Evolutionary conservation across 1,284 basidiomycete species (phyloP), one percentile per base, ranked within the genome.

Genomic region (Sporisorium iseilematis-ciliati): DNA sequence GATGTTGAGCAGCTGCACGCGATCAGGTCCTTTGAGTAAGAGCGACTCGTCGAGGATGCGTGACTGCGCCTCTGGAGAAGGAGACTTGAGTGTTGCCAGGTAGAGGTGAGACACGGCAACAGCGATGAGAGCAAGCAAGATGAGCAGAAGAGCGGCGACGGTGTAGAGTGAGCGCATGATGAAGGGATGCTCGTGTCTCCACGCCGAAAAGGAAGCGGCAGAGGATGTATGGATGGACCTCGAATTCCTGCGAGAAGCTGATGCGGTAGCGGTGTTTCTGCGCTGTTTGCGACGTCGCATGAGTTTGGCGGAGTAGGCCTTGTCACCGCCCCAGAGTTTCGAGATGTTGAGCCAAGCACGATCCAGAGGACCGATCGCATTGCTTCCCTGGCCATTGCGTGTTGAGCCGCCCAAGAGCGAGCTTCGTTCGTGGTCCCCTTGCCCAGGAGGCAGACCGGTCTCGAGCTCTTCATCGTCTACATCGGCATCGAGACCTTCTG

Each of bases 21-120:
- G 63, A 43, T 82, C 81, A 3, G 81, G 81, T 8, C 81, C 81
- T 49, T 81, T 68, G 57, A 82, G 65, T 20, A 73, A 25, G 29
- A 82, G 67, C 3, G 79, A 73, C 23, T 72, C 65, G 55, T 77
- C 75, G 23, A 82, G 73, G 52, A 82, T 82, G 40, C 63, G 67
- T 0, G 67, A 66, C 57, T 81, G 79, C 18, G 65, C 63, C 16
- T 75, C 72, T 18, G 66, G 58, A 2, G 72, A 65, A 12, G 76
- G 81, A 7, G 77, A 40, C 14, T 65, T 70, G 55, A 81, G 73
- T 4, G 79, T 81, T 11, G 57, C 57, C 40, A 73, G 20, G 33
- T 70, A 78, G 35, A 81, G 68, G 40, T 81, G 81, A 2, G 60
- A 59, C 7, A 72, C 53, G 11, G 73, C 73, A 11, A 82, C 56